These are phyloP conservation scores for Clonostachys sp. DNA, from an alignment of 2,329 filamentous ascomycete species.

Conservation along the genomic window DNA sequence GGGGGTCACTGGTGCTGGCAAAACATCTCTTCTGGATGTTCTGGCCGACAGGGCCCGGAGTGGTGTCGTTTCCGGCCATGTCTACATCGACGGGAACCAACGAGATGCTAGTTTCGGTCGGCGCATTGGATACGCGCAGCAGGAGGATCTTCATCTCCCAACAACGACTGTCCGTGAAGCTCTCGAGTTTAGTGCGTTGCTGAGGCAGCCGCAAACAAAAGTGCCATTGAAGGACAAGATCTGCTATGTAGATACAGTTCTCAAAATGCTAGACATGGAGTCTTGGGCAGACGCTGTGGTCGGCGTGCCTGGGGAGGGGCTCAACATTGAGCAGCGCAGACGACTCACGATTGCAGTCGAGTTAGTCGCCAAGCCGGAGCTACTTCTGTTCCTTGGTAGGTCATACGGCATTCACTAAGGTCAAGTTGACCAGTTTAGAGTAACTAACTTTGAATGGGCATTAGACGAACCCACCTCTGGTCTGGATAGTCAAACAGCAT, in stretches of 20 bases:
- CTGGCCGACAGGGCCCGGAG: conserved; percentile 63
- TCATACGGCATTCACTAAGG: too few species aligned
- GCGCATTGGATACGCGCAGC: conserved; percentile 65
- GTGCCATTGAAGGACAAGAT: conserved; percentile 74
- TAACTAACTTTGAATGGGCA: too few species aligned
- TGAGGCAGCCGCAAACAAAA: conserved; percentile 76
- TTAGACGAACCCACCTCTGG: conserved; percentile 87
- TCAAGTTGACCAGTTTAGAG: too few species aligned
- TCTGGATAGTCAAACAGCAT: conserved; percentile 82
- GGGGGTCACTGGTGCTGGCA: conserved; percentile 33
- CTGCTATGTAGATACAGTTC: conserved; percentile 49
- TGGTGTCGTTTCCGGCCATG: conserved; percentile 62
- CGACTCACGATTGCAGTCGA: conserved; percentile 95
- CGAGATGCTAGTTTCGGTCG: conserved; percentile 62
- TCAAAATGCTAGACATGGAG: conserved; percentile 44
- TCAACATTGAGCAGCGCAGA: conserved; percentile 67
- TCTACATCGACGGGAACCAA: conserved; percentile 63
- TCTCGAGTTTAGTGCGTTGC: conserved; percentile 76
- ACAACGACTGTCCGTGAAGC: conserved; percentile 64
- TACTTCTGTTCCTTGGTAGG: conserved; percentile 70
- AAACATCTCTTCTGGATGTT: conserved; percentile 58
- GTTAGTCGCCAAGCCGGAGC: conserved; percentile 82
- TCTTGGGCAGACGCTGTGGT: conserved; percentile 49
- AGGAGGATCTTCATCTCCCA: conserved; percentile 42
- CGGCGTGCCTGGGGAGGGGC: conserved; percentile 50